Evolutionary conservation across 2,329 filamentous ascomycete genomes (phyloP).

Genomic region (Fusarium sp.): DNA sequence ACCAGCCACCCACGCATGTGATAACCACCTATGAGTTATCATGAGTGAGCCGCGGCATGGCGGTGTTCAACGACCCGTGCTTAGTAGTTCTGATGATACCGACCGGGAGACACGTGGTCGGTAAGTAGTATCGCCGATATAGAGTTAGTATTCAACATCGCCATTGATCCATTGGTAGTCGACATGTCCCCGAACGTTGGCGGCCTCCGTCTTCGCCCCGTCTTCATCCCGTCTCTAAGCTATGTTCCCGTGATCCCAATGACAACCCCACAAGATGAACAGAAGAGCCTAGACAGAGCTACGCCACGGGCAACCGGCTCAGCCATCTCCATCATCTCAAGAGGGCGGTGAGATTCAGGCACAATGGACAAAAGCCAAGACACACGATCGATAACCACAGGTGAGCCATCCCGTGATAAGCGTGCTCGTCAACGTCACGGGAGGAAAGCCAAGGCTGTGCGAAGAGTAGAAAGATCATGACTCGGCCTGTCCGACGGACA

Average conservation of each 20-base stretch:
- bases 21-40: neutral
- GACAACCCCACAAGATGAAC: neutral
- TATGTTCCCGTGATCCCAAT: neutral
- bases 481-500: neutral
- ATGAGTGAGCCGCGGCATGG: neutral
- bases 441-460: neutral
- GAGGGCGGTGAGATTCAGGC: neutral
- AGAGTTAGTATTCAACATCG: neutral
- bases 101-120: neutral
- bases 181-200: neutral
- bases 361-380: conserved; percentile 1
- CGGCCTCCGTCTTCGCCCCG: neutral
- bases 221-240: neutral
- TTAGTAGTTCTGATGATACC: neutral
- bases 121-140: neutral
- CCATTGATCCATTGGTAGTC: neutral
- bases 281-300: neutral
- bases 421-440: neutral
- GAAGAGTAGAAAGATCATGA: neutral
- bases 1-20: neutral
- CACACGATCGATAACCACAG: neutral
- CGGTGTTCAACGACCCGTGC: neutral
- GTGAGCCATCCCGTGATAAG: neutral
- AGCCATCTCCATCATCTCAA: neutral
- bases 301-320: neutral